Base-by-base conservation (phyloP, 1,284 basidiomycete genomes). In the Stereum hirsutum region DNA sequence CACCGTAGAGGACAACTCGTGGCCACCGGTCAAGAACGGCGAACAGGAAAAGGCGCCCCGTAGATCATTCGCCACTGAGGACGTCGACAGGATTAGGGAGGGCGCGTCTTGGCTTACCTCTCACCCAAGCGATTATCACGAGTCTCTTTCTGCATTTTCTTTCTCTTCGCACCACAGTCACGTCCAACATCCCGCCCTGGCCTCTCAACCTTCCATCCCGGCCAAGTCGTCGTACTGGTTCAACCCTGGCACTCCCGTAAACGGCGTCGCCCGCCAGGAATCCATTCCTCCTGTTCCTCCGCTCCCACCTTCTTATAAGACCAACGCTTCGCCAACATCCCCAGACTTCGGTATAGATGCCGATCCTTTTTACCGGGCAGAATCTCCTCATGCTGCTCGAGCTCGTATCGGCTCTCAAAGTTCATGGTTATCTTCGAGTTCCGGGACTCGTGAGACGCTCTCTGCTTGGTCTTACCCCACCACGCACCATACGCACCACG, bases 41-140 rank as follows among this genome's bases (percentile, higher is more conserved):
- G 56, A 70, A 46, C 54, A 65, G 20, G 72, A 74, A 48, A 70
- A 75, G 52, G 68, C 70, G 49, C 68, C 70, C 11, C 63, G 77
- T 21, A 72, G 72, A 1, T 80, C 78, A 0, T 80, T 83, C 52
- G 67, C 70, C 14, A 77, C 77, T 1, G 79, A 82, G 50, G 81
- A 85, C 41, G 64, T 85, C 43, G 77, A 84, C 47, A 78, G 64
- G 6, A 66, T 84, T 43, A 74, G 75, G 31, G 81, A 84, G 49
- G 79, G 81, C 38, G 75, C 74, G 43, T 84, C 82, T 14, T 85
- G 83, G 82, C 75, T 86, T 46, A 82, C 82, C 1, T 84, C 81
- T 36, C 69, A 73, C 33, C 66, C 72, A 4, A 70, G 67, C 49
- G 64, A 78, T n/a, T 71, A 68, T 30, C 73, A 64, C 42, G 67